Evolutionary conservation across 306 rosid species (phyloP).

Genomic region (Pachyrhizus erosus): DNA sequence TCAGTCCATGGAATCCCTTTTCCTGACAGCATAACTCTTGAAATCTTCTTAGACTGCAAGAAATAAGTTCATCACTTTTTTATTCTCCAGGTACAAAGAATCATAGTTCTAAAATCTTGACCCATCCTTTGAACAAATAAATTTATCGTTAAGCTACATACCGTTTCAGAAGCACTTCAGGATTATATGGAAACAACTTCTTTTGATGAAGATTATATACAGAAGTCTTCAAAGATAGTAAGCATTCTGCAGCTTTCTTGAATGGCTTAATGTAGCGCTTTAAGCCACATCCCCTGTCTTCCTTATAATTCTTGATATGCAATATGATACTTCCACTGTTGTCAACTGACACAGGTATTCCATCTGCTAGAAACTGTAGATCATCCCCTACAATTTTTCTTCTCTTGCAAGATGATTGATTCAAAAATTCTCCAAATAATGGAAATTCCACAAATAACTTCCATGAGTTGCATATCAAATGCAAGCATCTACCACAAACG

Average conservation of each 20-base stretch:
- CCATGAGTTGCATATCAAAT: conserved; percentile 70
- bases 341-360: conserved; percentile 34
- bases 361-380: conserved; percentile 38
- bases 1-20: conserved; percentile 28
- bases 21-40: conserved; percentile 57
- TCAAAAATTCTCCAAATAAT: conserved; percentile 38
- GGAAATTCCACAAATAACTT: conserved; percentile 60
- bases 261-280: conserved; percentile 45
- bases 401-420: conserved; percentile 66
- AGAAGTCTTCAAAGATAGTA: conserved; percentile 71
- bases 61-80: conserved; percentile 34
- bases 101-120: not conserved
- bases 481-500: conserved; percentile 65
- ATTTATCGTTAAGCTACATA: conserved; percentile 39
- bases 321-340: conserved; percentile 30
- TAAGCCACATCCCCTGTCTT: conserved; percentile 43
- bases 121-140: conserved; percentile 13
- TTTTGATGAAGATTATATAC: conserved; percentile 79
- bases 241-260: conserved; percentile 68
- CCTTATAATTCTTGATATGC: conserved; percentile 38
- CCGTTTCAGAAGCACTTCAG: conserved; percentile 74
- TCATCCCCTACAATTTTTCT: conserved; percentile 54
- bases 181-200: conserved; percentile 86
- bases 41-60: conserved; percentile 69
- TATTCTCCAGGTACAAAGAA: not conserved